Base-by-base conservation (phyloP, 768 basidiomycete genomes). In the Rhodotorula taiwanensis region DNA sequence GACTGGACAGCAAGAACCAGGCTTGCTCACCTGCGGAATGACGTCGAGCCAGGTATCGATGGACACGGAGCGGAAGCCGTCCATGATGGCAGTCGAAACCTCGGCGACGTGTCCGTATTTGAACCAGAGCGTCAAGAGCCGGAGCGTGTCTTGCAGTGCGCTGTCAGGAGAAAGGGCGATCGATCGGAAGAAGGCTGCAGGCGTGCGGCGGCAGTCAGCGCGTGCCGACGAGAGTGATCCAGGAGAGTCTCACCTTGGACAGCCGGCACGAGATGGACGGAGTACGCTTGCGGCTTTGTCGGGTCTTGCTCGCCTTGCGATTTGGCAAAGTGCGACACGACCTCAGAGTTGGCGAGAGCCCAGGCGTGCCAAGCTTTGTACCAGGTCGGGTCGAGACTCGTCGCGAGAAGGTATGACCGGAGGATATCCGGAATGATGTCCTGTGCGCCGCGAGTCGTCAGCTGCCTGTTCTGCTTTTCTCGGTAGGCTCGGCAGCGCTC, bases 311-410 rank as follows among this genome's bases (percentile, higher is more conserved):
- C 75, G 27, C 79, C 77, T 61, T 81, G 81, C 50, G 78, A 84
- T 47, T 77, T 81, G 74, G 94, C 91, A 71, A 94, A 78, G 71
- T 86, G 83, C 31, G 82, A 81, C 65, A 98, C 84, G 66, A 97
- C 89, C 58, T 97, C 91, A 68, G 95, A 93, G 76, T 98, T 97
- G 5, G 92, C 87, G 56, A 98, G 79, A 4, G 95, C 94, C 91
- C 92, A 99, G 1, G 90, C 91, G 73, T 99, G 95, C 93, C 93
- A 98, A 23, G 94, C 95, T 75, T 99, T 97, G 77, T 97, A 97
- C 95, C 95, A 99, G n/a, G 81, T 80, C 7, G 87, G 83, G 74
- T 98, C 94, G 68, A 89, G 89, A 71, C 87, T 85, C 4, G 95
- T 98, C 0, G 95, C 89, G 34, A 86, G 80, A 54, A 82, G 80